Conservation (phyloP, 176 grass and related monocot species). For the Oryza australiensis region DNA sequence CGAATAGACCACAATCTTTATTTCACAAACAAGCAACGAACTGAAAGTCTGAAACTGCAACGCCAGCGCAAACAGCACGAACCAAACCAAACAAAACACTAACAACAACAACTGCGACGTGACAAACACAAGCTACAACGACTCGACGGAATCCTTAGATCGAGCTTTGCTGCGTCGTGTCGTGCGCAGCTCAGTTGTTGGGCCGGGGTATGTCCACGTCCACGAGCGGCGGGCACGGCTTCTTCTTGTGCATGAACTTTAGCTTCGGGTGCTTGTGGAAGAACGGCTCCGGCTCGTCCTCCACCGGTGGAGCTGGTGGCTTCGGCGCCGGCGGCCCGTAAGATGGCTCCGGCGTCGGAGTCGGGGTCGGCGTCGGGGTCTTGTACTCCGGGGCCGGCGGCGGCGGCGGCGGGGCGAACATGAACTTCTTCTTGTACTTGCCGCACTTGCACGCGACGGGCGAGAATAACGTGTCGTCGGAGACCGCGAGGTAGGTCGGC, state of each 20-base stretch:
- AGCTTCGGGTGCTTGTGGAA: slow-evolving; percentile 56
- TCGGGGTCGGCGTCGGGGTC: slow-evolving; percentile 25
- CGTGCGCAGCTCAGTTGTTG: slow-evolving; percentile 13
- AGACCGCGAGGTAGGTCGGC: slow-evolving; percentile 31
- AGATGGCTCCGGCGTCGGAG: slow-evolving; percentile 17
- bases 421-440: slow-evolving; percentile 58
- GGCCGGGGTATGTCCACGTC: slow-evolving; percentile 30
- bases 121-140: background rate
- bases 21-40: slow-evolving; percentile 28
- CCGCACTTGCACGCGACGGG: slow-evolving; percentile 46
- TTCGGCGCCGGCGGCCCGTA: slow-evolving; percentile 35
- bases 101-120: background rate
- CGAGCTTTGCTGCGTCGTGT: background rate
- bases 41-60: slow-evolving; percentile 4
- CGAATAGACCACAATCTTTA: slow-evolving; percentile 21
- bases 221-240: slow-evolving; percentile 55
- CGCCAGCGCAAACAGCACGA: background rate
- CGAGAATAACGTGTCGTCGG: slow-evolving; percentile 19
- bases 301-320: slow-evolving; percentile 32
- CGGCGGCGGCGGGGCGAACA: slow-evolving; percentile 46
- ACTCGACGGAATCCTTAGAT: background rate
- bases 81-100: slow-evolving; percentile 24
- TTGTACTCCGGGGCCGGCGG: slow-evolving; percentile 27
- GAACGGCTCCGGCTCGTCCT: slow-evolving; percentile 44
- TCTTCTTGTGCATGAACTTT: slow-evolving; percentile 62